These are phyloP conservation scores for Lunasporangiospora selenospora DNA, from an alignment of 192 early-diverging fungal species.

Conservation along the genomic window DNA sequence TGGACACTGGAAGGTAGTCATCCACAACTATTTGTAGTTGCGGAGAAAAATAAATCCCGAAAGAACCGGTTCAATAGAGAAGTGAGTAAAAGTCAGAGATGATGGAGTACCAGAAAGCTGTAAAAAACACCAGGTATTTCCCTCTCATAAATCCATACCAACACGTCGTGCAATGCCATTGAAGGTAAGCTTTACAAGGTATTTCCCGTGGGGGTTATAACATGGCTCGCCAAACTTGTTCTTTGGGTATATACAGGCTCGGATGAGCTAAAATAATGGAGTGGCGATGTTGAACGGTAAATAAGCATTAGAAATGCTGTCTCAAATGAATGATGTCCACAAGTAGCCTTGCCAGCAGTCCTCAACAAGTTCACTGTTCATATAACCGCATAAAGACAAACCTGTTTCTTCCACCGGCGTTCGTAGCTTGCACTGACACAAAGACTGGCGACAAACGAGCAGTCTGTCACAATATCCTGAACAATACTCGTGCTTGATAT, in stretches of 20 bases:
- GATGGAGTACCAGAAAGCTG: neutral
- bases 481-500: conserved; percentile 73
- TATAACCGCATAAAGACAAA: conserved; percentile 4
- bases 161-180: conserved; percentile 89
- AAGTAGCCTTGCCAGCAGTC: too few species aligned
- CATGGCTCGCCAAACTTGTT: conserved; percentile 69
- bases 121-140: neutral
- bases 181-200: conserved; percentile 83
- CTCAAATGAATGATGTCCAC: too few species aligned
- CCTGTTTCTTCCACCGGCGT: conserved; percentile 71
- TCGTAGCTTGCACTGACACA: conserved; percentile 88
- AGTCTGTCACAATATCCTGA: conserved; percentile 93
- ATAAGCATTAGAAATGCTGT: neutral
- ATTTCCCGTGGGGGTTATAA: conserved; percentile 90
- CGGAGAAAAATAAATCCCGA: neutral
- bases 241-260: conserved; percentile 89
- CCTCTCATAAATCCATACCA: conserved; percentile 34
- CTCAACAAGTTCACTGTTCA: conserved; percentile 1
- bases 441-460: conserved; percentile 93
- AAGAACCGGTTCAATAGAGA: neutral
- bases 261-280: conserved; percentile 68
- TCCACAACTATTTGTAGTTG: conserved; percentile 78
- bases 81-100: neutral
- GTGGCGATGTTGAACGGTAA: neutral
- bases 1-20: conserved; percentile 83